Evolutionary conservation across 352 stramenopile species (phyloP).

Genomic region (Phytophthora capsici): DNA sequence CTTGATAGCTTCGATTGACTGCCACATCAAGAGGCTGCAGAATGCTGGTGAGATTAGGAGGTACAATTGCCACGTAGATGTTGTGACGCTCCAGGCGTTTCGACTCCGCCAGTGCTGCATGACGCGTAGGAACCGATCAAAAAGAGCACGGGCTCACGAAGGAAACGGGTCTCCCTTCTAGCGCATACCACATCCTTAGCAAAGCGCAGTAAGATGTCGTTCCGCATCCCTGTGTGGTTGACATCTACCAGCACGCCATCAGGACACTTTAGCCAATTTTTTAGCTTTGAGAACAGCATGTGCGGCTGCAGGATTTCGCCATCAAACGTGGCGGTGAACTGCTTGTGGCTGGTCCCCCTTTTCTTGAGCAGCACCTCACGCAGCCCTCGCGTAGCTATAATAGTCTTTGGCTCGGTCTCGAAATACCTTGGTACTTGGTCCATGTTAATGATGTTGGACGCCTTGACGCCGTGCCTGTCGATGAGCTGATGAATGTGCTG

Average conservation of each 20-base stretch:
- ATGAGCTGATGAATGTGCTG: background rate
- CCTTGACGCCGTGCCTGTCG: background rate
- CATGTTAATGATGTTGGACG: constrained; percentile 1
- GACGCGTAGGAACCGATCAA: constrained; percentile 2
- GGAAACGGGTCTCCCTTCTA: background rate
- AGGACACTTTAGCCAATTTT: background rate
- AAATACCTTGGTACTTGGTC: background rate
- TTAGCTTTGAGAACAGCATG: constrained; percentile 2
- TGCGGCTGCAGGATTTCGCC: background rate
- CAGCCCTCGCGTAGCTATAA: background rate
- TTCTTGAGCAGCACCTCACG: background rate
- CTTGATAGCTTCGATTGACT: constrained; percentile 1
- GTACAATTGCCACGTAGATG: constrained; percentile 1
- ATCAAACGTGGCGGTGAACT: background rate
- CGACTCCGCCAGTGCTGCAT: background rate
- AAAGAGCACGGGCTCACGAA: background rate
- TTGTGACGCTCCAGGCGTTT: background rate
- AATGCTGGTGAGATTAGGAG: background rate
- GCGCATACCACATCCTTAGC: background rate
- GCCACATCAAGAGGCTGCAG: constrained; percentile 1
- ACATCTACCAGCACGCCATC: background rate
- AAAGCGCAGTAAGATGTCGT: background rate
- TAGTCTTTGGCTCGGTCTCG: background rate
- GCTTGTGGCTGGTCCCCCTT: background rate
- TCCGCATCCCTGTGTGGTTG: constrained; percentile 4